phyloP scores from a whole-genome alignment of 257 asterid genomes.

The Solanum pennellii region DNA sequence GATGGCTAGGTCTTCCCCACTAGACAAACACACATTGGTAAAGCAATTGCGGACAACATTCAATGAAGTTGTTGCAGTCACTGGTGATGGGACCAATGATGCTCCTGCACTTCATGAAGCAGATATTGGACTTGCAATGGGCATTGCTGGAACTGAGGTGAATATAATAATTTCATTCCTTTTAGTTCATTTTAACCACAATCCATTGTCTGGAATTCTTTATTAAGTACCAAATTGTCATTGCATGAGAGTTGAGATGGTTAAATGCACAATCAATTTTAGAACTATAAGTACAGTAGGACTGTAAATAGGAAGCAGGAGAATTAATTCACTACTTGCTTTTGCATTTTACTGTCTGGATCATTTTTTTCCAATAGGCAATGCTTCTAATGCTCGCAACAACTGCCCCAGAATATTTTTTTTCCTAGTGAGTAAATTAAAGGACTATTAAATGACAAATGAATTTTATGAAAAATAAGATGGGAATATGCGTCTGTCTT shows the following conservation, averaged over 20 bases:
- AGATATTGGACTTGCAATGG: slow-evolving; percentile 26
- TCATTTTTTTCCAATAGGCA: not conserved
- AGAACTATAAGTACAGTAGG: not conserved
- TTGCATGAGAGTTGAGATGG: not conserved
- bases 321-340: not conserved
- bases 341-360: not conserved
- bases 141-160: slow-evolving; percentile 25
- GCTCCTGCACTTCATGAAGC: slow-evolving; percentile 26
- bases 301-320: not conserved
- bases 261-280: not conserved
- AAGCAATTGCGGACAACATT: slow-evolving; percentile 3
- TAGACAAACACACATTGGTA: slow-evolving; percentile 11
- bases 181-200: not conserved
- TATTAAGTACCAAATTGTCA: not conserved
- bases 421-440: not conserved
- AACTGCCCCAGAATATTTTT: not conserved
- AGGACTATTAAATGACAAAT: not conserved
- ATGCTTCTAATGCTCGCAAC: not conserved
- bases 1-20: slow-evolving; percentile 10
- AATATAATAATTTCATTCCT: not conserved
- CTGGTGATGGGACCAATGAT: slow-evolving; percentile 29
- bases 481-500: not conserved
- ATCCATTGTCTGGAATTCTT: not conserved
- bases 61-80: slow-evolving; percentile 23
- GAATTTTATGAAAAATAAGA: not conserved